Percentiles rank a stretch among this genome's conserved stretches.
Conservation (phyloP, 257 asterid species). For the Leonotis leonurus region DNA sequence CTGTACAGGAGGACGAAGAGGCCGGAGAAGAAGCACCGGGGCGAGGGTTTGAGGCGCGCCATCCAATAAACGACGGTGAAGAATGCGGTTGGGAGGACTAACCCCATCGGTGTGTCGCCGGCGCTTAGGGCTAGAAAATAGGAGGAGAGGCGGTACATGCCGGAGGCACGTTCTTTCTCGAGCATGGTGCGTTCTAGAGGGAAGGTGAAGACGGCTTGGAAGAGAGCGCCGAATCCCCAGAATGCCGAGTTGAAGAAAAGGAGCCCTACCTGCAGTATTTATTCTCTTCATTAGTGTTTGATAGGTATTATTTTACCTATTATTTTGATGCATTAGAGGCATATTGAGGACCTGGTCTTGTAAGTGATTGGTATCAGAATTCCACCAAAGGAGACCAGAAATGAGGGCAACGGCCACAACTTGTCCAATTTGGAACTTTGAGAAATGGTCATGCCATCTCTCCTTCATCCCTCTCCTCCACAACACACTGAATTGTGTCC, state of each 20-base stretch:
- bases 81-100: constrained; percentile 61
- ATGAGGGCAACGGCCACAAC: constrained; percentile 39
- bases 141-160: constrained; percentile 73
- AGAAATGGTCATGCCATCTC: constrained; percentile 51
- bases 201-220: constrained; percentile 66
- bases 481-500: constrained; percentile 52
- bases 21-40: constrained; percentile 36
- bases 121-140: constrained; percentile 62
- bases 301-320: too few relatives aligned
- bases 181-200: constrained; percentile 65
- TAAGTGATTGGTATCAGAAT: not conserved
- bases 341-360: constrained; percentile 19
- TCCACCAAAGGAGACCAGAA: constrained; percentile 10
- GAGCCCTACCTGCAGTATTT: constrained; percentile 58
- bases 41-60: constrained; percentile 46
- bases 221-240: constrained; percentile 72
- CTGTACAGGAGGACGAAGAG: constrained; percentile 31
- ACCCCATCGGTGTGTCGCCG: constrained; percentile 74
- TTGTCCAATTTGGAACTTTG: constrained; percentile 39
- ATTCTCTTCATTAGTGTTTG: too few relatives aligned
- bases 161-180: constrained; percentile 62
- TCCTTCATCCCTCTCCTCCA: constrained; percentile 58
- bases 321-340: too few relatives aligned
- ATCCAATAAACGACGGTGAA: constrained; percentile 56
- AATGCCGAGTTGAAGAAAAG: constrained; percentile 46